Evolutionary conservation across 495 filamentous ascomycete species (phyloP).

Genomic region (Chaetomidium leptoderma): DNA sequence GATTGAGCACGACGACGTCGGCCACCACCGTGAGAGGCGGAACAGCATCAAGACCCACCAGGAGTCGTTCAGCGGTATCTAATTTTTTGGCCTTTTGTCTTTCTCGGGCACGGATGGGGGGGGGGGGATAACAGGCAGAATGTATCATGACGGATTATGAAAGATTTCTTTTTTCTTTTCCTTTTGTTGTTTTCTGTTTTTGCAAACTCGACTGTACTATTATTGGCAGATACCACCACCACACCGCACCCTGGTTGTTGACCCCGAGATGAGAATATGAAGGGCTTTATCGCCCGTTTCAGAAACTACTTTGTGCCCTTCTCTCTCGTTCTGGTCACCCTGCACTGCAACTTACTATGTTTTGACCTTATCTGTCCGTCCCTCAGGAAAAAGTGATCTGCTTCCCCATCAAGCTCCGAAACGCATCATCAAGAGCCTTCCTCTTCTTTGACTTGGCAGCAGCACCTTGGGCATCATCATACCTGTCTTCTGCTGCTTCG

Average conservation of each 20-base stretch:
- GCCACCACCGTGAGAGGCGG: slow-evolving; percentile 35
- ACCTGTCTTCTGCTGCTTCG: slow-evolving; percentile 40
- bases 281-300: background rate
- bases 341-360: no score
- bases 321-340: no score
- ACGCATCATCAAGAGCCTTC: slow-evolving; percentile 58
- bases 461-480: slow-evolving; percentile 31
- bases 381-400: slow-evolving; percentile 50
- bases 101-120: background rate
- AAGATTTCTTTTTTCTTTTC: background rate
- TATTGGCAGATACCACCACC: slow-evolving; percentile 14
- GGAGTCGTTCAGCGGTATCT: slow-evolving; percentile 40
- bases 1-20: slow-evolving; percentile 36
- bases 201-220: slow-evolving; percentile 5
- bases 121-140: background rate
- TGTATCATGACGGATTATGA: slow-evolving; percentile 15
- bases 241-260: background rate
- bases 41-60: slow-evolving; percentile 38
- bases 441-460: slow-evolving; percentile 50
- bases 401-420: slow-evolving; percentile 48
- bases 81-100: slow-evolving; percentile 7
- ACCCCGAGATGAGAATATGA: background rate
- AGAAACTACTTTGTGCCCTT: no score
- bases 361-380: no score
- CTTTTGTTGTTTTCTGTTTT: no score